Percentiles rank a stretch among this genome's conserved stretches.
Conservation (phyloP, 2,329 filamentous ascomycete genomes). For the Incumbomyces lentus region DNA sequence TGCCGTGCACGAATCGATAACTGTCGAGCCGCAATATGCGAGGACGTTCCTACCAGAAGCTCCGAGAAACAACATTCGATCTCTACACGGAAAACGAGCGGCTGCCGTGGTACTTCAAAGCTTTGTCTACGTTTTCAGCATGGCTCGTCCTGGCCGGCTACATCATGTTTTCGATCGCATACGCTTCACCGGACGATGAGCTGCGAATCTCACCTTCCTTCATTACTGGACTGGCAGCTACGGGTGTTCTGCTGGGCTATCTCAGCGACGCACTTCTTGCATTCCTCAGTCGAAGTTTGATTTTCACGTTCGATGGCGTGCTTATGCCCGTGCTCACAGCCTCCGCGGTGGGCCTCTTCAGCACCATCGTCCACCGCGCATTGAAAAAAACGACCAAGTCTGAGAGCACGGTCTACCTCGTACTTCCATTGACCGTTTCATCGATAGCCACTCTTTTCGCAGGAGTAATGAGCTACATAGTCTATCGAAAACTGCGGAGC, state of each 20-base stretch:
- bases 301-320: conserved; percentile 17
- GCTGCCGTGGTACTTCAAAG: conserved; percentile 17
- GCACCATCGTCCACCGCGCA: conserved; percentile 16
- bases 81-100: conserved; percentile 18
- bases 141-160: conserved; percentile 20
- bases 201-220: conserved; percentile 10
- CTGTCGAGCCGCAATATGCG: conserved; percentile 1
- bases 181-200: conserved; percentile 13
- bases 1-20: not conserved
- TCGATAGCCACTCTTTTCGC: conserved; percentile 12
- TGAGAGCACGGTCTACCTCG: conserved; percentile 14
- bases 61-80: conserved; percentile 18
- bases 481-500: conserved; percentile 13
- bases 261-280: conserved; percentile 9
- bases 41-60: conserved; percentile 4
- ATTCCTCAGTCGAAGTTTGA: conserved; percentile 15
- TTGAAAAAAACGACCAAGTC: conserved; percentile 8
- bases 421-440: conserved; percentile 15
- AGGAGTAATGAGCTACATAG: conserved; percentile 11
- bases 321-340: conserved; percentile 18
- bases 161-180: conserved; percentile 17
- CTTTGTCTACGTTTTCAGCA: conserved; percentile 13
- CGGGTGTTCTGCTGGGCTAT: conserved; percentile 15
- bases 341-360: conserved; percentile 17
- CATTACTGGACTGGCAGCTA: conserved; percentile 12